Evolutionary conservation across 1,284 basidiomycete species (phyloP).

Genomic region (Cutaneotrichosporon dermatis): DNA sequence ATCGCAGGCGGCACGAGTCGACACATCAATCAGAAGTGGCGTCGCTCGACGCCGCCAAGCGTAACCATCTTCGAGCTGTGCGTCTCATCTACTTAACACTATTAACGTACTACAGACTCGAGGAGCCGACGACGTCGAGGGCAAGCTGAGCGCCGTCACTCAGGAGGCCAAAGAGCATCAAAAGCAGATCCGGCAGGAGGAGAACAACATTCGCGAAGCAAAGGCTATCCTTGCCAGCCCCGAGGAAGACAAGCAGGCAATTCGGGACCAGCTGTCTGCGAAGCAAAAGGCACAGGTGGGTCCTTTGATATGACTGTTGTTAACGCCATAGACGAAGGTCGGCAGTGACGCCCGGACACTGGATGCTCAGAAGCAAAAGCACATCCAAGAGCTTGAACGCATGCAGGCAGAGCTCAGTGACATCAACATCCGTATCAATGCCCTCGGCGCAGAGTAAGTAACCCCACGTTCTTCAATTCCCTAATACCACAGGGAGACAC

Average conservation of each 20-base stretch:
- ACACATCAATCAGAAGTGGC: background rate
- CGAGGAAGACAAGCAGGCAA: background rate
- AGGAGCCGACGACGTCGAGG: background rate
- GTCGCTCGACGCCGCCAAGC: background rate
- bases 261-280: background rate
- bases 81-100: background rate
- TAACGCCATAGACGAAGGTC: background rate
- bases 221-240: background rate
- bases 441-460: slow-evolving; percentile 2
- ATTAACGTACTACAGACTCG: background rate
- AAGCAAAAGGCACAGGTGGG: background rate
- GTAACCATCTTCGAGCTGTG: background rate
- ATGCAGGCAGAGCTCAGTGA: background rate
- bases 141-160: background rate
- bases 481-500: slow-evolving; percentile 52
- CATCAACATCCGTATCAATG: slow-evolving; percentile 4
- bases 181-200: background rate
- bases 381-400: background rate
- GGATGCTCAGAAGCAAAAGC: background rate
- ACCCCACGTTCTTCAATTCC: background rate
- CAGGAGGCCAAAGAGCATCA: background rate
- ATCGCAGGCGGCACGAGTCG: background rate
- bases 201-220: background rate
- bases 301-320: background rate
- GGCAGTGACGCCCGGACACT: background rate